Evolutionary conservation across 2,329 filamentous ascomycete species (phyloP).

Genomic region (Lachnellula occidentalis): DNA sequence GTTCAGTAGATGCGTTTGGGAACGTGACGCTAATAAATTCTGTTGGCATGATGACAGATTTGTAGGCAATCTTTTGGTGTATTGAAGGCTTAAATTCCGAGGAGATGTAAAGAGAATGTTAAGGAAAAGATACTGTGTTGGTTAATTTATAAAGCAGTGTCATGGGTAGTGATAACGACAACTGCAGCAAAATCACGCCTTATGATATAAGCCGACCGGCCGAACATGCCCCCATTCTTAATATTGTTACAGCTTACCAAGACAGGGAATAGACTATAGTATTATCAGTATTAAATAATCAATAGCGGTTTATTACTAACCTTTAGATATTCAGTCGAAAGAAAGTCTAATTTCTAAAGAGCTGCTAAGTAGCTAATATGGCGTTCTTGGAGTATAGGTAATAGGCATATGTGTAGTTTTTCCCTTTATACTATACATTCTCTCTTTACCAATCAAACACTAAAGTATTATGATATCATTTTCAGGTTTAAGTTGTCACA

Average conservation of each 20-base stretch:
- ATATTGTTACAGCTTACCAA: not conserved
- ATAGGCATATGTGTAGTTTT: too few relatives aligned
- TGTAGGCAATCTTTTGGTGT: not conserved
- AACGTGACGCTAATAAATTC: conserved; percentile 57
- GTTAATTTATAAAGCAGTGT: not conserved
- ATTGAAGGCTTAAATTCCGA: not conserved
- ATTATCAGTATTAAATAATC: not conserved
- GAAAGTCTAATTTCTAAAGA: too few relatives aligned
- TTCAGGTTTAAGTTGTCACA: too few relatives aligned
- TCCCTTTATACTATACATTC: too few relatives aligned
- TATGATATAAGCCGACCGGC: not conserved
- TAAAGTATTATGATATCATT: too few relatives aligned
- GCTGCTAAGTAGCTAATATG: too few relatives aligned
- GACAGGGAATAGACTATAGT: not conserved
- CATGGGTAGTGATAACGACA: conserved; percentile 4
- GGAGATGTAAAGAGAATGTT: not conserved
- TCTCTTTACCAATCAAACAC: too few relatives aligned
- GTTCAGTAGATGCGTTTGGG: conserved; percentile 51
- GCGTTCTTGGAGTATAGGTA: too few relatives aligned
- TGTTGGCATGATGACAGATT: conserved; percentile 35
- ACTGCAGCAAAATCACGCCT: conserved; percentile 11
- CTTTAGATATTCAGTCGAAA: too few relatives aligned
- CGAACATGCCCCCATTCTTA: not conserved
- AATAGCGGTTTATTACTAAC: too few relatives aligned
- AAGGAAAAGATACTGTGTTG: not conserved